phyloP scores from a whole-genome alignment of 257 asterid species.

The Nicotiana knightiana region DNA sequence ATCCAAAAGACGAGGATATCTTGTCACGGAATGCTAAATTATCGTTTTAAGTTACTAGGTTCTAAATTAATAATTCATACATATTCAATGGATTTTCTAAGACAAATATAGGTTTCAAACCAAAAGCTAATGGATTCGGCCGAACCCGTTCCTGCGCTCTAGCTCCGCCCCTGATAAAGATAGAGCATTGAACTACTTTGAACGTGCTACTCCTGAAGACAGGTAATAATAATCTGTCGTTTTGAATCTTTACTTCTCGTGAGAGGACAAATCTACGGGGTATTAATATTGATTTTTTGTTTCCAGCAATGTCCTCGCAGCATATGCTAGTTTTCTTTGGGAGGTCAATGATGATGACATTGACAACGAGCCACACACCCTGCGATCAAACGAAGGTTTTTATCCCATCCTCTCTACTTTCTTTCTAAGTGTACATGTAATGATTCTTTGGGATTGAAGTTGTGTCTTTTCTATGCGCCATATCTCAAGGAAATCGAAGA shows the following conservation, averaged over 20 bases:
- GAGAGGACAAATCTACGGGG: no score
- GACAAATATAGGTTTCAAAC: no score
- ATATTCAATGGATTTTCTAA: no score
- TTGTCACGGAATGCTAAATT: constrained; percentile 53
- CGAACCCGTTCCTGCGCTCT: no score
- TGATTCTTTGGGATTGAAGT: background rate
- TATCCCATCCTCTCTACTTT: constrained; percentile 17
- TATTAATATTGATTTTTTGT: background rate
- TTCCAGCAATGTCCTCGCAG: constrained; percentile 67
- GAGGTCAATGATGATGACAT: constrained; percentile 41
- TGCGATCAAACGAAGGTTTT: constrained; percentile 28
- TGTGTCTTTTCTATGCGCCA: constrained; percentile 16
- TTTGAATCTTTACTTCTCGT: background rate
- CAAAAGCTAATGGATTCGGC: no score
- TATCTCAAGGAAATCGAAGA: constrained; percentile 24
- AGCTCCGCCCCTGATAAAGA: background rate
- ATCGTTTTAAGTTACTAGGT: background rate
- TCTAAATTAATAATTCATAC: no score
- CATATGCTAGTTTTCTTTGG: constrained; percentile 81
- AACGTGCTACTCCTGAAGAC: constrained; percentile 58
- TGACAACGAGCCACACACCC: constrained; percentile 30
- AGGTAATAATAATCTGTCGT: constrained; percentile 23
- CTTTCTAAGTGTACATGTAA: background rate
- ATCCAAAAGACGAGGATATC: constrained; percentile 61
- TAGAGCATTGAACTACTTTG: constrained; percentile 54